phyloP scores from a whole-genome alignment of 1,284 basidiomycete genomes.

The Trametes versicolor region DNA sequence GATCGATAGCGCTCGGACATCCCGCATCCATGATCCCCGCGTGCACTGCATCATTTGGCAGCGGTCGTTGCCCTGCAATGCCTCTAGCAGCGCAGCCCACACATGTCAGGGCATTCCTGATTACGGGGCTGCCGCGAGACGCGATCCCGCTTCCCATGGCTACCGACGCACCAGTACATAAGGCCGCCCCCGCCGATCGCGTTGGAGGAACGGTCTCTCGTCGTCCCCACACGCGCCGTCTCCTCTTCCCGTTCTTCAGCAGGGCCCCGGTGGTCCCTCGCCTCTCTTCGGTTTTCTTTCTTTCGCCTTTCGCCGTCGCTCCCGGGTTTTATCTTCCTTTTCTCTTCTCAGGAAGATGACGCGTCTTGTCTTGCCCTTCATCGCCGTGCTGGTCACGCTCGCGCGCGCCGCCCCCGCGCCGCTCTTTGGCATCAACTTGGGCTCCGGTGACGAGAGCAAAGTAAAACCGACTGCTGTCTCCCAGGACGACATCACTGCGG shows the following conservation, averaged over 20 bases:
- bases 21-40: conserved; percentile 3
- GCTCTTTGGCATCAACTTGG: conserved; percentile 40
- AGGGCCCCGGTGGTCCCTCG: conserved; percentile 32
- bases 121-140: background rate
- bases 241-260: conserved; percentile 10
- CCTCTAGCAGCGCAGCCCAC: background rate
- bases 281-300: conserved; percentile 4
- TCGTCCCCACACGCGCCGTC: conserved; percentile 10
- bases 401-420: conserved; percentile 35
- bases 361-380: conserved; percentile 24
- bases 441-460: conserved; percentile 27
- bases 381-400: conserved; percentile 28
- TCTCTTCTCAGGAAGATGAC: conserved; percentile 20
- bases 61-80: conserved; percentile 11
- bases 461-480: conserved; percentile 32
- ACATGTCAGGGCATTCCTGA: background rate
- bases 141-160: background rate
- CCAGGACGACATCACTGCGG: conserved; percentile 35
- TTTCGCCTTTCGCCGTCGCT: background rate
- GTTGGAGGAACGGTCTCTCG: conserved; percentile 9
- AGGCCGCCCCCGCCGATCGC: background rate
- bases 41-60: conserved; percentile 9
- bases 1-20: background rate
- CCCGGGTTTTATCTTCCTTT: background rate
- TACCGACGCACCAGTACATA: conserved; percentile 1